phyloP scores from a whole-genome alignment of 805 yeast genomes.

The Candida vaughaniae region DNA sequence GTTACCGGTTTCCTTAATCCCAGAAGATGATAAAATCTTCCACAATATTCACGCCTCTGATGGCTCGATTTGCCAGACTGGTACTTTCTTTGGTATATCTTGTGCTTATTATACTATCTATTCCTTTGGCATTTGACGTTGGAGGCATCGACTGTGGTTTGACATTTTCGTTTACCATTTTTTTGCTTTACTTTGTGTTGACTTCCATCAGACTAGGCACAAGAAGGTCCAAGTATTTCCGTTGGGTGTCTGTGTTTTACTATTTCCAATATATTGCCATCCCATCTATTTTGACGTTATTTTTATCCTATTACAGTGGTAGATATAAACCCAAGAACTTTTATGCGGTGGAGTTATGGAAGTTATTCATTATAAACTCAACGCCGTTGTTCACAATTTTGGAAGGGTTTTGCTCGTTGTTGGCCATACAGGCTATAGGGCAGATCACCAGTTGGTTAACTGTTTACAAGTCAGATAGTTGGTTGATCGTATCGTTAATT shows the following conservation, averaged over 20 bases:
- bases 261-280: conserved; percentile 80
- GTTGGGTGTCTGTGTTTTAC: conserved; percentile 54
- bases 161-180: conserved; percentile 69
- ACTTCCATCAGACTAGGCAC: conserved; percentile 69
- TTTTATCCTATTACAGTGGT: conserved; percentile 50
- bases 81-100: conserved; percentile 58
- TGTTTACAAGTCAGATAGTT: conserved; percentile 61
- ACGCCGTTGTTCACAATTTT: conserved; percentile 86
- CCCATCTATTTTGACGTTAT: conserved; percentile 76
- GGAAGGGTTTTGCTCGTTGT: conserved; percentile 90
- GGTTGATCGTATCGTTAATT: conserved; percentile 74
- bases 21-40: too few species aligned
- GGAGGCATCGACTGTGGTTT: conserved; percentile 92
- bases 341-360: conserved; percentile 61
- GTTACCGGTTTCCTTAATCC: too few species aligned
- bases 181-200: conserved; percentile 58
- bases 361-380: conserved; percentile 64
- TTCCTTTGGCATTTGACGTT: conserved; percentile 90
- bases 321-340: conserved; percentile 11
- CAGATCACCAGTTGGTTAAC: conserved; percentile 74
- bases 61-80: conserved; percentile 14
- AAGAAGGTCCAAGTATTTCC: conserved; percentile 38
- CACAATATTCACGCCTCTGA: too few species aligned
- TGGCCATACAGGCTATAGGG: conserved; percentile 91
- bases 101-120: conserved; percentile 68